Evolutionary conservation across 306 rosid genomes (phyloP).

Genomic region (Cucurbita maxima): DNA sequence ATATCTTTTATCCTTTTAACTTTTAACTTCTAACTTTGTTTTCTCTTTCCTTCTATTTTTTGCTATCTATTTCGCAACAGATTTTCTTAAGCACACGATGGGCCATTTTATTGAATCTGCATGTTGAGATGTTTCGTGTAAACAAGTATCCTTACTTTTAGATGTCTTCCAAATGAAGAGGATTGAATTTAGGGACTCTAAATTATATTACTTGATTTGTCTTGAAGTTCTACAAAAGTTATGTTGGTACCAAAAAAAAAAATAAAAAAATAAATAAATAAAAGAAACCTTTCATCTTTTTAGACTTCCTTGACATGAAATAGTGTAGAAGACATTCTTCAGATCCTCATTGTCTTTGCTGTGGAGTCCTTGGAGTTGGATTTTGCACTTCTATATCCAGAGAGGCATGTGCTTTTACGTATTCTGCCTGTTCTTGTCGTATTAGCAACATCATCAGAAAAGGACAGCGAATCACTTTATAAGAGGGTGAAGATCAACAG

Average conservation of each 20-base stretch:
- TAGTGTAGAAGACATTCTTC: conserved; percentile 97
- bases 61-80: conserved; percentile 22
- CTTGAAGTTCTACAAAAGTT: not conserved
- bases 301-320: conserved; percentile 57
- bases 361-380: conserved; percentile 95
- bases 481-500: conserved; percentile 96
- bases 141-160: conserved; percentile 74
- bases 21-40: not conserved
- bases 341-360: conserved; percentile 82
- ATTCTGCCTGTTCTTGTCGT: conserved; percentile 91
- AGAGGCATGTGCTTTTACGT: conserved; percentile 81
- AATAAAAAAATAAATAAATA: too few relatives aligned
- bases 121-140: conserved; percentile 99
- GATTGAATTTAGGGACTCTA: not conserved
- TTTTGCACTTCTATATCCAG: conserved; percentile 86
- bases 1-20: not conserved
- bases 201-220: not conserved
- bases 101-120: conserved; percentile 94
- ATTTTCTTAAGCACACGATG: conserved; percentile 95
- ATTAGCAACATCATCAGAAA: conserved; percentile 86
- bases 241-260: not conserved
- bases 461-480: conserved; percentile 92
- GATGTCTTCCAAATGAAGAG: not conserved
- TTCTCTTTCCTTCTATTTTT: not conserved
- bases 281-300: conserved; percentile 1